Evolutionary conservation across 2,329 filamentous ascomycete species (phyloP).

Genomic region (Fusarium euwallaceae): DNA sequence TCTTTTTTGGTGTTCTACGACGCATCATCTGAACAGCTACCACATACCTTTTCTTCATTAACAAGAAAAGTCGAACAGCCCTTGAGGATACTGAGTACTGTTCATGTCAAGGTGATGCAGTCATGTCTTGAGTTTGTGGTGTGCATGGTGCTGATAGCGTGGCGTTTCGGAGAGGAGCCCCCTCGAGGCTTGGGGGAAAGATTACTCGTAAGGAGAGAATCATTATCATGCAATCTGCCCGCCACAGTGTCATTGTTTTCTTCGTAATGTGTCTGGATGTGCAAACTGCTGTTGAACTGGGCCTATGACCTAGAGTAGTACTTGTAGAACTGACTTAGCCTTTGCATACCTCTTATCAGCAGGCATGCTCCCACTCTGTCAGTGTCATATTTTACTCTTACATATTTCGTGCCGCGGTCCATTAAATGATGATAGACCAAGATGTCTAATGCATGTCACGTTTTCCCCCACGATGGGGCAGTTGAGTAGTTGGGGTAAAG

Average conservation of each 20-base stretch:
- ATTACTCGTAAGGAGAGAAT: background rate
- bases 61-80: fast-evolving
- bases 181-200: background rate
- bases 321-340: background rate
- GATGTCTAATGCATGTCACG: background rate
- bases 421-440: fast-evolving
- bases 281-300: background rate
- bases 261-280: no score
- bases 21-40: background rate
- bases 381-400: background rate
- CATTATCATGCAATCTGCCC: background rate
- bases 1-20: background rate
- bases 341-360: background rate
- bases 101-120: background rate
- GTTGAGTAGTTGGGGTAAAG: background rate
- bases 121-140: background rate
- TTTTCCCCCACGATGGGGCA: background rate
- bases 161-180: background rate
- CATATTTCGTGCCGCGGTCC: fast-evolving
- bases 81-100: fast-evolving
- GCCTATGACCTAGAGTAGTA: background rate
- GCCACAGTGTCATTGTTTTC: background rate
- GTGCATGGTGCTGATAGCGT: background rate
- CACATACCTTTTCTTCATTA: fast-evolving
- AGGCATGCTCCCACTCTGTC: background rate